Percentiles rank a stretch among this genome's conserved stretches.
Evolutionary conservation across 768 basidiomycete species (phyloP).

Genomic region (Suillus alpinus): DNA sequence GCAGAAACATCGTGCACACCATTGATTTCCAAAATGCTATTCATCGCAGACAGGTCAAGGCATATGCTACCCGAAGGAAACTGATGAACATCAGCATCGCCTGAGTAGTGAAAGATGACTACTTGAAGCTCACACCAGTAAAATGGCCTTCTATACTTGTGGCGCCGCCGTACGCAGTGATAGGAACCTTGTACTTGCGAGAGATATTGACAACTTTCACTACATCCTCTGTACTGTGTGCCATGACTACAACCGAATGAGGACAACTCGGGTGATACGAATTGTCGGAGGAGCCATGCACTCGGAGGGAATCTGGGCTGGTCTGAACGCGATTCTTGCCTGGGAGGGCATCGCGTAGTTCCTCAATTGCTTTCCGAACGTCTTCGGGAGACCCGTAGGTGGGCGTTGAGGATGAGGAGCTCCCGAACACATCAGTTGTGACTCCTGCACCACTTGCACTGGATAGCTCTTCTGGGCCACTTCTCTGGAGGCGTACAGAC

Average conservation of each 20-base stretch:
- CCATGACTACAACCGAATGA: slow-evolving; percentile 57
- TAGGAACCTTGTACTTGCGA: slow-evolving; percentile 67
- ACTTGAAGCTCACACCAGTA: slow-evolving; percentile 50
- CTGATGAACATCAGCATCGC: slow-evolving; percentile 19
- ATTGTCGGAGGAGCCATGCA: slow-evolving; percentile 66
- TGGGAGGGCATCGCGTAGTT: slow-evolving; percentile 47
- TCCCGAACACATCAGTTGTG: neutral
- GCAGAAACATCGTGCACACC: slow-evolving; percentile 30
- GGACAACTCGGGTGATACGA: slow-evolving; percentile 63
- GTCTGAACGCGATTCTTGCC: slow-evolving; percentile 48
- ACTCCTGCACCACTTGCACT: neutral
- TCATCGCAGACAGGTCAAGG: slow-evolving; percentile 65
- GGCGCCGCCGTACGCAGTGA: slow-evolving; percentile 81
- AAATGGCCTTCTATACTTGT: slow-evolving; percentile 89
- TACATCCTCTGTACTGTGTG: slow-evolving; percentile 75
- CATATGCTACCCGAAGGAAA: slow-evolving; percentile 57
- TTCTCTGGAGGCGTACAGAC: slow-evolving; percentile 9
- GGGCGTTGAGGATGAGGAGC: slow-evolving; percentile 10
- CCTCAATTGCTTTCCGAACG: slow-evolving; percentile 48
- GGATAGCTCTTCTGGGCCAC: neutral
- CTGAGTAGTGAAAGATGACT: neutral
- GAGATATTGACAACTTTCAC: slow-evolving; percentile 77
- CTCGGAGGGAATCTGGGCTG: slow-evolving; percentile 46
- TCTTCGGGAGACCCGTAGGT: slow-evolving; percentile 49
- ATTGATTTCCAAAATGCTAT: slow-evolving; percentile 58